Evolutionary conservation across 75 land plant species (phyloP).

Genomic region (Pseudotsuga menziesii): DNA sequence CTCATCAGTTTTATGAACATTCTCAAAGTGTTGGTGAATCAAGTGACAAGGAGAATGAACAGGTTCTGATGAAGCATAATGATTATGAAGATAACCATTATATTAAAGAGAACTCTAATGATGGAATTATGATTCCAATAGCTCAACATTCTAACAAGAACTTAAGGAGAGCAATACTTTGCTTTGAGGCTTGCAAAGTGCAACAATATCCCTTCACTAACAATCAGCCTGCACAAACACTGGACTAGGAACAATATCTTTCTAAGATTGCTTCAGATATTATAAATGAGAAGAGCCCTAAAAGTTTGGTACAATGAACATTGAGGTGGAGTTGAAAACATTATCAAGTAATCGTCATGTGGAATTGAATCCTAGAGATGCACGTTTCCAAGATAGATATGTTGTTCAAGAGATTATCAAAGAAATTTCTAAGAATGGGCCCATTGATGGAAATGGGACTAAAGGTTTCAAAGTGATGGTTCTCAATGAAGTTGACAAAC

Average conservation of each 20-base stretch:
- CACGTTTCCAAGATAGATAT: slow-evolving; percentile 89
- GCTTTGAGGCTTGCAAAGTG: slow-evolving; percentile 91
- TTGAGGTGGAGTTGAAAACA: slow-evolving; percentile 87
- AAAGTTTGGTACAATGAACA: slow-evolving; percentile 66
- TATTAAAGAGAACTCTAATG: neutral
- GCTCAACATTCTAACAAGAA: no score
- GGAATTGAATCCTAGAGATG: slow-evolving; percentile 95
- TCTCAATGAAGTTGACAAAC: slow-evolving; percentile 90
- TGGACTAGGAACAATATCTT: slow-evolving; percentile 96
- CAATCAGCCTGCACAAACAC: slow-evolving; percentile 71
- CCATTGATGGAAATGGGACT: slow-evolving; percentile 33
- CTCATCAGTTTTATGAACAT: neutral
- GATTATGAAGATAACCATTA: neutral
- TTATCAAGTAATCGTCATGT: slow-evolving; percentile 86
- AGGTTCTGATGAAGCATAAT: neutral
- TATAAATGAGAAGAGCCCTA: slow-evolving; percentile 93
- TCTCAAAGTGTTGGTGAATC: neutral
- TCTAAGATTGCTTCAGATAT: slow-evolving; percentile 89
- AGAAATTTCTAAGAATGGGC: slow-evolving; percentile 45
- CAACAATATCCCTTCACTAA: slow-evolving; percentile 90
- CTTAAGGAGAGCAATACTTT: slow-evolving; percentile 86
- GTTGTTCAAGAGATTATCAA: slow-evolving; percentile 44
- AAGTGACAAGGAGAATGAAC: neutral
- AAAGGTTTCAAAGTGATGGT: slow-evolving; percentile 63
- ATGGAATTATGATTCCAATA: neutral